Evolutionary conservation across 1,284 basidiomycete genomes (phyloP).

Genomic region (Irpex sp.): DNA sequence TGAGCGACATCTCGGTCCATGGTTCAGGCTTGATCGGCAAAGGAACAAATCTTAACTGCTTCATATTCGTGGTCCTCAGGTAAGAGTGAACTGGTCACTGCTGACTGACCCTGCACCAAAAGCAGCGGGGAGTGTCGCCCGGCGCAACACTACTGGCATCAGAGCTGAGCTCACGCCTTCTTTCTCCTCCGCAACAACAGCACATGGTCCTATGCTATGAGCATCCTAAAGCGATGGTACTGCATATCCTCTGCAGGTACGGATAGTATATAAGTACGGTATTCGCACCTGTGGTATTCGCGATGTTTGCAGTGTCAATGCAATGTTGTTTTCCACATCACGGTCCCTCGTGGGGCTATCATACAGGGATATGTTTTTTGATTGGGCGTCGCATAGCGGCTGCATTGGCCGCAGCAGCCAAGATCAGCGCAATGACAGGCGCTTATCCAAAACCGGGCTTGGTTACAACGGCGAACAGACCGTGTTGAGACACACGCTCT

Average conservation of each 20-base stretch:
- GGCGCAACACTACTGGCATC: neutral
- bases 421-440: neutral
- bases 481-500: neutral
- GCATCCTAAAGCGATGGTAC: too few species aligned
- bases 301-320: neutral
- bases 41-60: too few species aligned
- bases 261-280: too few species aligned
- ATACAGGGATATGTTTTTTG: neutral
- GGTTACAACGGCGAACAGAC: neutral
- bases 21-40: neutral
- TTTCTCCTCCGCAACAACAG: neutral
- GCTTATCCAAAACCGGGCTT: neutral
- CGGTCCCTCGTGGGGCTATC: too few species aligned
- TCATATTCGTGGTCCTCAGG: too few species aligned
- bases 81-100: too few species aligned
- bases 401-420: neutral
- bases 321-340: neutral
- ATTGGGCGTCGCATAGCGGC: neutral
- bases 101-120: neutral
- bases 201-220: neutral
- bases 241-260: too few species aligned
- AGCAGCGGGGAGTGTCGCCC: neutral
- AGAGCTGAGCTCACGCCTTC: neutral
- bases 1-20: neutral
- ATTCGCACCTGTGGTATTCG: neutral